Conservation (phyloP, 176 grass and related monocot genomes). For the Pontederia paniculata region DNA sequence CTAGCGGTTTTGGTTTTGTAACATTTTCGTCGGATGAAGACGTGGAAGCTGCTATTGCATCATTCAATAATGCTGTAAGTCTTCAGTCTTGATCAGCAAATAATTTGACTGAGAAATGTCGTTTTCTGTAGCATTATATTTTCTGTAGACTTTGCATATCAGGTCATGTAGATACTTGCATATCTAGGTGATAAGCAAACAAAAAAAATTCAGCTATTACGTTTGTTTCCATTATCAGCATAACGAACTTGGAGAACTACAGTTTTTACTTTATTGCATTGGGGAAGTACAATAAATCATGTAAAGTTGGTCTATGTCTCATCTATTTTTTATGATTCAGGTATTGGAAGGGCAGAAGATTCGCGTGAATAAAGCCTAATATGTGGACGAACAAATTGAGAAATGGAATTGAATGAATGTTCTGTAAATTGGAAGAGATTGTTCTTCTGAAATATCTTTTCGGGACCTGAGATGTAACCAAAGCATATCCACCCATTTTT, state of each 20-base stretch:
- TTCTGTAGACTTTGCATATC: too few species aligned
- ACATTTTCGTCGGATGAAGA: conserved; percentile 81
- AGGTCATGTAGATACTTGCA: not conserved
- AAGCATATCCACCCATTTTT: too few species aligned
- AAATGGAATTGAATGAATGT: too few species aligned
- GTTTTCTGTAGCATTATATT: not conserved
- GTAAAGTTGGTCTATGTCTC: too few species aligned
- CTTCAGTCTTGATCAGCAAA: conserved; percentile 7
- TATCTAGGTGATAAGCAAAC: too few species aligned
- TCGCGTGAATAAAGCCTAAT: conserved; percentile 83
- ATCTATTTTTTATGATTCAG: conserved; percentile 33
- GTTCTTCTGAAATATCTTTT: too few species aligned
- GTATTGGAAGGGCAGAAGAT: conserved; percentile 94
- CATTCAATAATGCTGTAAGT: conserved; percentile 70
- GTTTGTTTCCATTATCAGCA: not conserved
- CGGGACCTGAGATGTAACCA: too few species aligned
- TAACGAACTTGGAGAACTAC: not conserved
- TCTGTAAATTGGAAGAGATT: too few species aligned
- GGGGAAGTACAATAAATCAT: too few species aligned
- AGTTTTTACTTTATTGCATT: not conserved
- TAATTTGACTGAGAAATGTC: not conserved
- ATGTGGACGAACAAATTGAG: not conserved
- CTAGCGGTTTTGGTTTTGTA: conserved; percentile 77
- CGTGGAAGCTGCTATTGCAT: conserved; percentile 72
- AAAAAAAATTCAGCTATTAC: too few species aligned